Conservation (phyloP, 257 asterid species). For the Capsicum chinense region DNA sequence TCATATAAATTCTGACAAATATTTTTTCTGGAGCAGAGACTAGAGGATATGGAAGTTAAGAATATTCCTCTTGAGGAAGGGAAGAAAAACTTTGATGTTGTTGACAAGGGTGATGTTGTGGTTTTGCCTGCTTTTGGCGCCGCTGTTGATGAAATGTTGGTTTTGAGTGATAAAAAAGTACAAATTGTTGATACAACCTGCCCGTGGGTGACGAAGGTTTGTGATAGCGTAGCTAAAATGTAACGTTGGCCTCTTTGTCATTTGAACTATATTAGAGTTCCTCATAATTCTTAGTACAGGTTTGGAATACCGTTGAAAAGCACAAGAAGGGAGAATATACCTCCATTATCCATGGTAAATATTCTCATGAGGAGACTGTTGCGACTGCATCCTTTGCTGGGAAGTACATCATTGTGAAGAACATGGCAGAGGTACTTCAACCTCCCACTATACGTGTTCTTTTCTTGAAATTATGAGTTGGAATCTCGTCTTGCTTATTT, state of each 20-base stretch:
- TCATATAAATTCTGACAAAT: constrained; percentile 20
- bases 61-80: constrained; percentile 68
- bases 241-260: not conserved
- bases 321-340: constrained; percentile 98
- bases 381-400: constrained; percentile 99
- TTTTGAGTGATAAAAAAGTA: constrained; percentile 80
- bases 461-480: not conserved
- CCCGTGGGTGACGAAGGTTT: constrained; percentile 99
- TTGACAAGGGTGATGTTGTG: constrained; percentile 83
- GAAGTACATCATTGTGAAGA: constrained; percentile 80
- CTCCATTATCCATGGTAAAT: constrained; percentile 93
- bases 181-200: constrained; percentile 98
- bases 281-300: constrained; percentile 49
- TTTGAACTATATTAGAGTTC: not conserved
- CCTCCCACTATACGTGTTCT: constrained; percentile 9
- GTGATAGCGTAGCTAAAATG: constrained; percentile 8
- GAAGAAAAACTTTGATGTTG: constrained; percentile 68
- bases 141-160: constrained; percentile 85
- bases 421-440: constrained; percentile 78
- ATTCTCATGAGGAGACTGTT: constrained; percentile 90
- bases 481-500: constrained; percentile 21
- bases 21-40: constrained; percentile 53
- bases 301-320: constrained; percentile 91
- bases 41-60: constrained; percentile 77
- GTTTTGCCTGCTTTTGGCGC: constrained; percentile 98